These are phyloP conservation scores for Pyrenula aspistea DNA, from an alignment of 495 filamentous ascomycete genomes.

Conservation along the genomic window DNA sequence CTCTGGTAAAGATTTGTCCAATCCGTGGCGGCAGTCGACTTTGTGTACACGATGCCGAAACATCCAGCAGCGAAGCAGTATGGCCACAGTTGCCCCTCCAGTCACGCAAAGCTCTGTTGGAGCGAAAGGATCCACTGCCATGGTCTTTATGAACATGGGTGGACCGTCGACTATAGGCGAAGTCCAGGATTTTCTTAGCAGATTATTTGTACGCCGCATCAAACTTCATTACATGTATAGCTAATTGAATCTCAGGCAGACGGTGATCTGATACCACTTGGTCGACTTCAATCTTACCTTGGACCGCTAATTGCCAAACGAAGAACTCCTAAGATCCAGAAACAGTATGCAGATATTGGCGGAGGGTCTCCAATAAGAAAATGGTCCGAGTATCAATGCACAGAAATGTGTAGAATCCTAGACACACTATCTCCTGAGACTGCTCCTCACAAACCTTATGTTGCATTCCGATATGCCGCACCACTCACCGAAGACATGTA, in stretches of 20 bases:
- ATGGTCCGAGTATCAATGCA: conserved; percentile 90
- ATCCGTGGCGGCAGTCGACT: not conserved
- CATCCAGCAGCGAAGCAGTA: not conserved
- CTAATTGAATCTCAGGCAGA: conserved; percentile 49
- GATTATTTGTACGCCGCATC: conserved; percentile 62
- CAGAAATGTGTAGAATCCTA: conserved; percentile 91
- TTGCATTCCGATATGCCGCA: conserved; percentile 94
- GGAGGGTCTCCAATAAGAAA: conserved; percentile 94
- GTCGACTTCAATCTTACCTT: conserved; percentile 80
- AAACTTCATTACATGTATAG: not conserved
- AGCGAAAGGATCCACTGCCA: conserved; percentile 69
- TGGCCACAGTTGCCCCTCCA: conserved; percentile 61
- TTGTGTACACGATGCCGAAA: not conserved
- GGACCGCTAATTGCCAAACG: conserved; percentile 76
- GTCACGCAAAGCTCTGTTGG: conserved; percentile 57
- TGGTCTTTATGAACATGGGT: conserved; percentile 99
- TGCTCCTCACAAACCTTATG: conserved; percentile 95
- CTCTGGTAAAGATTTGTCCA: not conserved
- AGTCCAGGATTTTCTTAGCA: conserved; percentile 84
- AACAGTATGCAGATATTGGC: conserved; percentile 91
- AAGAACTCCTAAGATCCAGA: conserved; percentile 87
- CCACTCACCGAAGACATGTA: conserved; percentile 95
- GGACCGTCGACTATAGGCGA: conserved; percentile 81
- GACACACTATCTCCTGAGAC: conserved; percentile 84
- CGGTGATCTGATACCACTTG: conserved; percentile 90